Evolutionary conservation across 2,329 filamentous ascomycete genomes (phyloP), one percentile per base, ranked within the genome.

Genomic region (Claviceps sp.): DNA sequence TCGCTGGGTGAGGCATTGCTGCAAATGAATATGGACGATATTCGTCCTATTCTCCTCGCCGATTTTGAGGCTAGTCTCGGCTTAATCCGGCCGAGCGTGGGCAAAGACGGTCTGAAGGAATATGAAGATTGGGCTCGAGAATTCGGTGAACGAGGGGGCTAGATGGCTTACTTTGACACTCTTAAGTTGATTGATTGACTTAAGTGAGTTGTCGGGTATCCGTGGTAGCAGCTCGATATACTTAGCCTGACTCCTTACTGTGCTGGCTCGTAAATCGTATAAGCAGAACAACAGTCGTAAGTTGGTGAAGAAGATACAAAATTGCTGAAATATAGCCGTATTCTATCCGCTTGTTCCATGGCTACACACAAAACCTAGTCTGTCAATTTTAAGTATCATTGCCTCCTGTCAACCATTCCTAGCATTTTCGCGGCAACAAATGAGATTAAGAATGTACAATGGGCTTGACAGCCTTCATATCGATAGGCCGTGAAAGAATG

Each of bases 41-140:
- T 98, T 59, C 78, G 90, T 13, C 84, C 90, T 0, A 97, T 98
- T 55, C 77, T 78, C 50, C 78, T 95, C 52, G 65, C 75, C 41
- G 93, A 98, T 65, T 98, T 98, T 60, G 73, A 87, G 61, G 81
- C 87, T 14, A 95, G 89, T 69, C 71, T 98, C 55, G 71, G 74
- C 42, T 94, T 83, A 16, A 97, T 98, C 57, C 76, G 91, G 47
- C 91, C 93, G 0, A 95, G 88, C 66, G 91, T 98, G 3, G 89
- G 87, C 63, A 86, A 84, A 64, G 75, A 87, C 50, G 89, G 93
- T 0, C 68, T 98, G 41, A 85, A 88, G 64, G 80, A 89, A 63
- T 96, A 94, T 65, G 93, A 97, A 68, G 85, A 94, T 56, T 98
- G 93, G 93, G 89, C 93, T 2, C 82, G 68, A 64, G 85, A 95